A percentile compares a stretch with the other conserved stretches of the same genome.
Evolutionary conservation across 192 early-diverging fungal genomes (phyloP).

Genomic region (Linnemannia zychae): DNA sequence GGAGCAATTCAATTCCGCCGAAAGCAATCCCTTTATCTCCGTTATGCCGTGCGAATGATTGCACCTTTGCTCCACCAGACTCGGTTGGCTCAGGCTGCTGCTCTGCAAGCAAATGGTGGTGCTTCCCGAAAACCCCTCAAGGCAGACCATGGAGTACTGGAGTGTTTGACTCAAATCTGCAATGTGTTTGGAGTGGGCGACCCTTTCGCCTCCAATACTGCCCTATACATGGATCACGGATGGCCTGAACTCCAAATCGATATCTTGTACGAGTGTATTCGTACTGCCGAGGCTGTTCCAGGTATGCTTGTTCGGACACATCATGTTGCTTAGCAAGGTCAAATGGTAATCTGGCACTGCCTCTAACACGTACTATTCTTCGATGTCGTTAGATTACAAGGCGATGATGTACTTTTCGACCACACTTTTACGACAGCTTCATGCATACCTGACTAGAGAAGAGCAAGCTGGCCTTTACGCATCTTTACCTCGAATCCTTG

Average conservation of each 20-base stretch:
- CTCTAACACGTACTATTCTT: neutral
- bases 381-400: slow-evolving; percentile 62
- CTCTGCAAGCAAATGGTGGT: slow-evolving; percentile 33
- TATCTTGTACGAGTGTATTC: slow-evolving; percentile 80
- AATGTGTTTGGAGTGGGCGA: slow-evolving; percentile 78
- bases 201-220: slow-evolving; percentile 32
- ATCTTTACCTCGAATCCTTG: slow-evolving; percentile 68
- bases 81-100: slow-evolving; percentile 49
- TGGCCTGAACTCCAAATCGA: slow-evolving; percentile 88
- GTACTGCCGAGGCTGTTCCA: slow-evolving; percentile 74
- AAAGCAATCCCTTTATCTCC: slow-evolving; percentile 82
- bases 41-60: slow-evolving; percentile 67
- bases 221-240: slow-evolving; percentile 62
- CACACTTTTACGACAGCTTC: slow-evolving; percentile 74
- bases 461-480: slow-evolving; percentile 76
- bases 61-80: slow-evolving; percentile 57
- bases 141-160: slow-evolving; percentile 68
- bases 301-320: slow-evolving; percentile 59
- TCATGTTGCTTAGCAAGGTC: neutral
- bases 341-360: neutral
- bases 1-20: slow-evolving; percentile 67
- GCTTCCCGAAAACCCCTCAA: slow-evolving; percentile 7
- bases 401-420: slow-evolving; percentile 74
- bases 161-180: slow-evolving; percentile 75
- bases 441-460: slow-evolving; percentile 68